phyloP scores from a whole-genome alignment of 2,329 filamentous ascomycete genomes.

The Helotiales sp. region DNA sequence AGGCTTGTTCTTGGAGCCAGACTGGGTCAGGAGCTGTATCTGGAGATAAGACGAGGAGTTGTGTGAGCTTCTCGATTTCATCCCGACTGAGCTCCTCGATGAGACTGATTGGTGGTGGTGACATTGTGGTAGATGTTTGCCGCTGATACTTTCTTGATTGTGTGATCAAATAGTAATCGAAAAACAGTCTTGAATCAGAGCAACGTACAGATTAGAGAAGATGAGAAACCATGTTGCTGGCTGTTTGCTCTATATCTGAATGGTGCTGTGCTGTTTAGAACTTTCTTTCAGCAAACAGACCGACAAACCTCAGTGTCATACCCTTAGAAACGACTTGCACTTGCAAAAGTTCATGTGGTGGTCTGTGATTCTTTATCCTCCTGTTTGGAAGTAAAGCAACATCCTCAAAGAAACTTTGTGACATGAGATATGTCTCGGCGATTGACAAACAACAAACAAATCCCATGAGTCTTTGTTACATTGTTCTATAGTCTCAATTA shows the following conservation, averaged over 20 bases:
- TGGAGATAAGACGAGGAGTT: constrained; percentile 21
- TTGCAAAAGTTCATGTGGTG: not conserved
- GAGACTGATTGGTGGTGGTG: constrained; percentile 6
- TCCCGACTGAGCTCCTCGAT: constrained; percentile 7
- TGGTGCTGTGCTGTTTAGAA: not conserved
- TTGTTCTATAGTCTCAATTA: not conserved
- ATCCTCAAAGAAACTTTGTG: not conserved
- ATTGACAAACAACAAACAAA: not conserved
- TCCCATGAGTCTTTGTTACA: constrained; percentile 4
- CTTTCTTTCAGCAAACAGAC: not conserved
- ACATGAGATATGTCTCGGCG: not conserved
- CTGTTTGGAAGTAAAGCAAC: not conserved
- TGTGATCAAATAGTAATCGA: no score
- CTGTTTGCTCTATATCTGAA: constrained; percentile 1
- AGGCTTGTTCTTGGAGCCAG: constrained; percentile 29
- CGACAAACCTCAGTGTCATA: not conserved
- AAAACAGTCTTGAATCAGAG: not conserved
- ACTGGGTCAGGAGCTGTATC: not conserved
- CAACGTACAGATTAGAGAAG: not conserved
- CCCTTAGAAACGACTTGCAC: not conserved
- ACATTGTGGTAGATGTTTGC: not conserved
- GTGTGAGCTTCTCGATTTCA: constrained; percentile 18
- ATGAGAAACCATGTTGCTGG: not conserved
- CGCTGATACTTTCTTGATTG: not conserved
- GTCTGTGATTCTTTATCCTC: not conserved